phyloP scores from a whole-genome alignment of 495 filamentous ascomycete species.

The Astrothelium macrocarpum region DNA sequence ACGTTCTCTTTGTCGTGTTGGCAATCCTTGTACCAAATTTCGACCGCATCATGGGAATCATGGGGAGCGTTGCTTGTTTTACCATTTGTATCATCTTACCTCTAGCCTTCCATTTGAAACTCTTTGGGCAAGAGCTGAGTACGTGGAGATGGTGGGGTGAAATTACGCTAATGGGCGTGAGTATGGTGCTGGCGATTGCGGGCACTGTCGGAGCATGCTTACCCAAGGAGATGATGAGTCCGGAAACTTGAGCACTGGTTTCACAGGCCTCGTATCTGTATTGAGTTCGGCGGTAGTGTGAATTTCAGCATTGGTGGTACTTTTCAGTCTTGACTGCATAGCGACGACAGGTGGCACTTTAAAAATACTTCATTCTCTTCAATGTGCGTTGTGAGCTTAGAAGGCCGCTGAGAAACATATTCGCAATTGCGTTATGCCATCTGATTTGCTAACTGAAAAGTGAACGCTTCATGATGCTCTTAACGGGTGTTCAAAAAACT shows the following conservation, averaged over 20 bases:
- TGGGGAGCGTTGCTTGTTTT: constrained; percentile 86
- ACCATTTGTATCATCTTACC: constrained; percentile 84
- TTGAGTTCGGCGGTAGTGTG: not conserved
- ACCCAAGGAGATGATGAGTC: constrained; percentile 47
- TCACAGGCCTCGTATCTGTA: not conserved
- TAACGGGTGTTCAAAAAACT: too few relatives aligned
- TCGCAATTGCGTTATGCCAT: too few relatives aligned
- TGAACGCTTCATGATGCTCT: not conserved
- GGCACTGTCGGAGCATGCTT: constrained; percentile 85
- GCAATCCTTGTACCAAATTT: constrained; percentile 80
- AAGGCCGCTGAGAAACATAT: too few relatives aligned
- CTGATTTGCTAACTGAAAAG: not conserved
- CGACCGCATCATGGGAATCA: constrained; percentile 87
- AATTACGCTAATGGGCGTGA: constrained; percentile 53
- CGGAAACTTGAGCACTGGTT: not conserved
- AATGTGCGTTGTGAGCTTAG: too few relatives aligned
- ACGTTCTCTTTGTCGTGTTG: constrained; percentile 53
- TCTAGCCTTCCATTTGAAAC: constrained; percentile 80
- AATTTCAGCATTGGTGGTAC: not conserved
- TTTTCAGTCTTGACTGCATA: not conserved
- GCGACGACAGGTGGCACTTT: not conserved
- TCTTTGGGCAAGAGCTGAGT: constrained; percentile 75
- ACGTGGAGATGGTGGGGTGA: constrained; percentile 49
- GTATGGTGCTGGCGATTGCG: constrained; percentile 55
- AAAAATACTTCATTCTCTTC: not conserved